Evolutionary conservation across 768 basidiomycete species (phyloP).

Genomic region (Rhodotorula toruloides): DNA sequence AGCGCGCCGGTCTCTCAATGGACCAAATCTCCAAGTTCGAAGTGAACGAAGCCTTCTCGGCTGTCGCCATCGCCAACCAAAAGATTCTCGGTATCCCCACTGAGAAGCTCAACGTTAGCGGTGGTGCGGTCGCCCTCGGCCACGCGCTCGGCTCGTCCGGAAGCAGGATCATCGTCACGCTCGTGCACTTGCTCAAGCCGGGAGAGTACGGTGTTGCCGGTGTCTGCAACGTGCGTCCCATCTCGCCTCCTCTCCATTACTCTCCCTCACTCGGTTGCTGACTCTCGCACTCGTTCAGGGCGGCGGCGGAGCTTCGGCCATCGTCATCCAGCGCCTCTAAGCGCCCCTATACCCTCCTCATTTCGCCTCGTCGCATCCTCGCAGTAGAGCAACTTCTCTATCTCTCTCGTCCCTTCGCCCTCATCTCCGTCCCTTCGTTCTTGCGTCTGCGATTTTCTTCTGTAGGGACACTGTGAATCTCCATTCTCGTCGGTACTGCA

Average conservation of each 20-base stretch:
- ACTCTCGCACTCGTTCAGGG: conserved; percentile 52
- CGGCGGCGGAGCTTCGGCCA: conserved; percentile 80
- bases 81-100: conserved; percentile 78
- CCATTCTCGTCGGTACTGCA: no score
- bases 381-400: not conserved
- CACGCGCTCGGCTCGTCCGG: conserved; percentile 63
- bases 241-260: not conserved
- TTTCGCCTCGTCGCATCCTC: no score
- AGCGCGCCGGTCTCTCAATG: conserved; percentile 74
- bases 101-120: conserved; percentile 72
- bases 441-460: no score
- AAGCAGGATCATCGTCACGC: conserved; percentile 84
- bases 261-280: not conserved
- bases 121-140: conserved; percentile 76
- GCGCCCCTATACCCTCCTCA: conserved; percentile 48
- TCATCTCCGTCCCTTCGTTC: no score
- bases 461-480: no score
- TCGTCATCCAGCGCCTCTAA: conserved; percentile 80
- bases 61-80: conserved; percentile 83
- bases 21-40: conserved; percentile 88
- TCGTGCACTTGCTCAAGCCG: conserved; percentile 81
- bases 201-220: conserved; percentile 94
- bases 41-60: conserved; percentile 96
- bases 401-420: not conserved
- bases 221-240: conserved; percentile 77